These are phyloP conservation scores for Neurospora sp. DNA, from an alignment of 495 filamentous ascomycete genomes.

Conservation along the genomic window DNA sequence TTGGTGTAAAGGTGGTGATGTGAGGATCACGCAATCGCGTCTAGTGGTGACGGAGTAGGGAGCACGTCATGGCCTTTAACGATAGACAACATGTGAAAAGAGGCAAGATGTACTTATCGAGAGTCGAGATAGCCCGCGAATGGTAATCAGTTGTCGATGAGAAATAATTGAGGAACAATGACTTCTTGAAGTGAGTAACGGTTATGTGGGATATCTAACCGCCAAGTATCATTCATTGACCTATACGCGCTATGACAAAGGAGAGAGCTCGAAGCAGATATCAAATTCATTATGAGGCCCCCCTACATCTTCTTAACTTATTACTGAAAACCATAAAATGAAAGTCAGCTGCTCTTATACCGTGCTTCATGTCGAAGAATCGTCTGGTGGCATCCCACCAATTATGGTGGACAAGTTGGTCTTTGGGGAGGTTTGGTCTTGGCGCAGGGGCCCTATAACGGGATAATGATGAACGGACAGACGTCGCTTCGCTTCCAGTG, in stretches of 20 bases:
- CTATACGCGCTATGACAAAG: not conserved
- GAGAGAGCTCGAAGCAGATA: not conserved
- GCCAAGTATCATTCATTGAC: not conserved
- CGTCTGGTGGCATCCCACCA: too few species aligned
- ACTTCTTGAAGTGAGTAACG: not conserved
- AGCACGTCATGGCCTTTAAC: constrained; percentile 2
- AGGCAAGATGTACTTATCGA: not conserved
- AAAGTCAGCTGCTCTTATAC: not conserved
- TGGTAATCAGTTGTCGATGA: not conserved
- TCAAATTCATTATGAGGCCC: not conserved
- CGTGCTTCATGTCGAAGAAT: too few species aligned
- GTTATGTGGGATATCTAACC: not conserved
- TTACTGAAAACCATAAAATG: not conserved
- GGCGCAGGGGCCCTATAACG: too few species aligned
- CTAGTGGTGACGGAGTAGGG: not conserved
- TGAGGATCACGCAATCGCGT: too few species aligned
- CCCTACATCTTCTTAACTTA: not conserved
- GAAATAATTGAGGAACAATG: not conserved
- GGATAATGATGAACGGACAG: too few species aligned
- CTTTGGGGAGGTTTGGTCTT: too few species aligned
- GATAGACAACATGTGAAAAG: not conserved
- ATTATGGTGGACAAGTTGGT: too few species aligned
- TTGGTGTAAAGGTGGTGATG: too few species aligned
- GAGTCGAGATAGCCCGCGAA: not conserved
- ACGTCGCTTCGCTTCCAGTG: too few species aligned